Base-by-base conservation (phyloP, 208 protist species). In the Leishmania guyanensis region DNA sequence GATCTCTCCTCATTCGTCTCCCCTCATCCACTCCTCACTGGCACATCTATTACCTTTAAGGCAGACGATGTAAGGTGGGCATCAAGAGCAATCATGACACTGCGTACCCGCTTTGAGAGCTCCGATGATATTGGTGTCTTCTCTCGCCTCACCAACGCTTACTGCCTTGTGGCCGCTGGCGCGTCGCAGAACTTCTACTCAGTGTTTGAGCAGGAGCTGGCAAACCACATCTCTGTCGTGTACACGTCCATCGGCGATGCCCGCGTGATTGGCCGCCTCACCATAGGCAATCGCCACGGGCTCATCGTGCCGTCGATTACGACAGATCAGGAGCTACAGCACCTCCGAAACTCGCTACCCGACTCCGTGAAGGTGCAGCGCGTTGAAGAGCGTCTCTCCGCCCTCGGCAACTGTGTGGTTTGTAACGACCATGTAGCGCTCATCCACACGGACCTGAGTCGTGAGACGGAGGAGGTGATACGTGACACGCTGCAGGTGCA, bases 371-470 rank as follows among this genome's bases (percentile, higher is more conserved):
- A 98, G 81, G 91, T 99, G 64, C 97, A 99, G 86, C 94, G 98
- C 26, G 96, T 99, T 17, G 99, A 99, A 88, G 99, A 99, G 91
- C 92, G 98, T 36, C 96, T 99, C 12, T 99, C 98, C 26, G 99
- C 99, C 17, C 90, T 99, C 22, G 99, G 99, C 71, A 99, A 99
- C 89, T 98, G 97, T 71, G 99, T 99, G 71, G 98, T 98, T 3
- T 99, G 97, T 85, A 99, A 99, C 90, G 99, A 99, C 86, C 98
- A 99, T 85, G 99, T 99, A 51, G 99, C 99, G 5, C 92, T 99
- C 6, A 96, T 99, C 69, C 99, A 99, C 88, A 99, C 99, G 58
- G 99, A 99, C 74, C 77, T 99, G 22, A 99, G 99, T 84, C 91
- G 95, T 33, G 99, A 99, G 81, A 99, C 99, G 48, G 99, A 99